A percentile compares a stretch with the other conserved stretches of the same genome.
Evolutionary conservation across 495 filamentous ascomycete genomes (phyloP).

Genomic region (Alectoria sarmentosa): DNA sequence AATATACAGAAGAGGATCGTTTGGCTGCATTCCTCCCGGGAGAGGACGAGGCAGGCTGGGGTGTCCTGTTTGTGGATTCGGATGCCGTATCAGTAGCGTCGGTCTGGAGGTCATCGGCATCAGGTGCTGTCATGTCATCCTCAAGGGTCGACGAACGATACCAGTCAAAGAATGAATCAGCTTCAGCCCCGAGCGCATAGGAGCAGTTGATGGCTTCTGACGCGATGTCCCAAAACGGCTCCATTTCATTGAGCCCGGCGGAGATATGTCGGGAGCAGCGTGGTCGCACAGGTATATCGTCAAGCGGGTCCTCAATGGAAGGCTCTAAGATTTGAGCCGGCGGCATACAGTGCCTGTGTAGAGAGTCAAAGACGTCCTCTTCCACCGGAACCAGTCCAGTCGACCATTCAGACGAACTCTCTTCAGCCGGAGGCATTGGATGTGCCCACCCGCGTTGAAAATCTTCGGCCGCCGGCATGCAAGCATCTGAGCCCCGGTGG

Average conservation of each 20-base stretch:
- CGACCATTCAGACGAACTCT: neutral
- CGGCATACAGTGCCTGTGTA: conserved; percentile 34
- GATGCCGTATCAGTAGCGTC: neutral
- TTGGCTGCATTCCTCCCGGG: neutral
- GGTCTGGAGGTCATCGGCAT: neutral
- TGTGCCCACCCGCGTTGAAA: neutral
- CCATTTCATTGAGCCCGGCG: neutral
- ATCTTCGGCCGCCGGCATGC: neutral
- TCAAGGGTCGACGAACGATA: conserved; percentile 42
- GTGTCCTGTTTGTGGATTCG: neutral
- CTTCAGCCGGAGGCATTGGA: neutral
- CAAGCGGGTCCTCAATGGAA: conserved; percentile 27
- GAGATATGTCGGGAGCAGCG: conserved; percentile 12
- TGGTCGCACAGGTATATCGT: conserved; percentile 17
- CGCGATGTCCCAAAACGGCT: conserved; percentile 56
- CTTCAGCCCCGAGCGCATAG: conserved; percentile 86
- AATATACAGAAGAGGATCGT: conserved; percentile 25
- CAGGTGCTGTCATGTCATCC: neutral
- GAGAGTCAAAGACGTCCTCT: conserved; percentile 10
- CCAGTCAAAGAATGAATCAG: conserved; percentile 88
- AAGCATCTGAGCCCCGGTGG: neutral
- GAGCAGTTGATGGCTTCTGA: conserved; percentile 84
- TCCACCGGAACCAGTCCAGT: neutral
- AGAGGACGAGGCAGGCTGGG: neutral
- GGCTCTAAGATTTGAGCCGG: conserved; percentile 35